Conservation (phyloP, 805 yeast species). For the Barnettozyma botsteinii region DNA sequence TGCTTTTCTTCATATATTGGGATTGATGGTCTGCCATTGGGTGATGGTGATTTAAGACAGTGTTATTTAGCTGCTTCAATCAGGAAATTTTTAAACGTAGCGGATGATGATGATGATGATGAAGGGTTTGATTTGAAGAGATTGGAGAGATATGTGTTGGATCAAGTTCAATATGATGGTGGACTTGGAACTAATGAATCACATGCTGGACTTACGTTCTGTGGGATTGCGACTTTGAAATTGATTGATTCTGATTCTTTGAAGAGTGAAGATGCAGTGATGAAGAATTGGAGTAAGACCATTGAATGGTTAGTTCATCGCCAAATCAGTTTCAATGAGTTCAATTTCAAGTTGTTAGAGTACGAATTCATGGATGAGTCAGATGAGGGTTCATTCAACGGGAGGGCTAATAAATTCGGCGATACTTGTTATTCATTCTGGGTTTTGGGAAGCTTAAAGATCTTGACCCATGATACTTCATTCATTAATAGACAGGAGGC, state of each 20-base stretch:
- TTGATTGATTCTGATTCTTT: slow-evolving; percentile 30
- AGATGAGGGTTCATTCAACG: slow-evolving; percentile 79
- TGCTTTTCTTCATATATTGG: slow-evolving; percentile 46
- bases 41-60: slow-evolving; percentile 67
- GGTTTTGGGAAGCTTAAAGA: slow-evolving; percentile 53
- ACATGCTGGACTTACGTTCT: slow-evolving; percentile 84
- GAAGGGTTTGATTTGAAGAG: slow-evolving; percentile 34
- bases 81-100: slow-evolving; percentile 37
- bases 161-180: slow-evolving; percentile 48
- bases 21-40: slow-evolving; percentile 32
- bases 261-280: slow-evolving; percentile 9
- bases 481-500: slow-evolving; percentile 35
- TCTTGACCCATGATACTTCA: slow-evolving; percentile 7
- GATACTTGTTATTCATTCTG: slow-evolving; percentile 91
- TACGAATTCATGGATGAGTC: slow-evolving; percentile 35
- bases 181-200: slow-evolving; percentile 71
- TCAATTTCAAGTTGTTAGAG: slow-evolving; percentile 18
- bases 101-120: not conserved
- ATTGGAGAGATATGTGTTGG: slow-evolving; percentile 35
- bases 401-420: slow-evolving; percentile 75
- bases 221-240: slow-evolving; percentile 63
- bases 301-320: slow-evolving; percentile 58
- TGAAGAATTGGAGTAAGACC: slow-evolving; percentile 39
- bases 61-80: slow-evolving; percentile 70
- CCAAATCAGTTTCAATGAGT: slow-evolving; percentile 41